Evolutionary conservation across 768 basidiomycete genomes (phyloP).

Genomic region (Arthromyces matolae): DNA sequence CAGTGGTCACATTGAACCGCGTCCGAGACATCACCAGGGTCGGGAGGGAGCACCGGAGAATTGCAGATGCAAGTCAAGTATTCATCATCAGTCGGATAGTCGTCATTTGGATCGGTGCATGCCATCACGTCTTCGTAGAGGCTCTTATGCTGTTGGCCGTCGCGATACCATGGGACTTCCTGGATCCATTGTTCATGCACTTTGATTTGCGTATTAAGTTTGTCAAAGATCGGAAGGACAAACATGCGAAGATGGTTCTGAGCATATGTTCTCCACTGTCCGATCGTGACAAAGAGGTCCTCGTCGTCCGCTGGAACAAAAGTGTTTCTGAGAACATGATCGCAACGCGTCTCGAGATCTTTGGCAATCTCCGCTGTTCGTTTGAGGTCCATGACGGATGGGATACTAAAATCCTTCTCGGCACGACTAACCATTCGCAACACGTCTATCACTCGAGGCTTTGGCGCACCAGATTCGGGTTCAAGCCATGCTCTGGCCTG

Average conservation of each 20-base stretch:
- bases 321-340: conserved; percentile 63
- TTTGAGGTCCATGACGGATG: conserved; percentile 61
- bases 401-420: conserved; percentile 74
- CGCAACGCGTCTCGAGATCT: conserved; percentile 74
- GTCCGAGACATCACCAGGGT: conserved; percentile 68
- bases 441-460: conserved; percentile 67
- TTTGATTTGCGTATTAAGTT: conserved; percentile 63
- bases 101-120: conserved; percentile 73
- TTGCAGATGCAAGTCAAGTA: conserved; percentile 85
- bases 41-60: conserved; percentile 73
- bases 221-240: conserved; percentile 67
- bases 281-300: conserved; percentile 70
- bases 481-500: conserved; percentile 70
- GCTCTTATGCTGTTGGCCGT: conserved; percentile 56
- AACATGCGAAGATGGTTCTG: conserved; percentile 71
- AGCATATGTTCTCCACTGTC: conserved; percentile 71
- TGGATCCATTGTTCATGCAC: conserved; percentile 70
- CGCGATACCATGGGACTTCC: conserved; percentile 76
- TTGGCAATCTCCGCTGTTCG: conserved; percentile 71
- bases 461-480: conserved; percentile 49
- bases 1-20: conserved; percentile 91
- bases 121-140: conserved; percentile 75
- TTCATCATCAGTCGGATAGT: conserved; percentile 74
- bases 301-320: conserved; percentile 49
- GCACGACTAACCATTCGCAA: conserved; percentile 64